Percentiles rank a stretch among this genome's conserved stretches.
Conservation (phyloP, 1,284 basidiomycete species). For the Bondarzewia mesenterica region DNA sequence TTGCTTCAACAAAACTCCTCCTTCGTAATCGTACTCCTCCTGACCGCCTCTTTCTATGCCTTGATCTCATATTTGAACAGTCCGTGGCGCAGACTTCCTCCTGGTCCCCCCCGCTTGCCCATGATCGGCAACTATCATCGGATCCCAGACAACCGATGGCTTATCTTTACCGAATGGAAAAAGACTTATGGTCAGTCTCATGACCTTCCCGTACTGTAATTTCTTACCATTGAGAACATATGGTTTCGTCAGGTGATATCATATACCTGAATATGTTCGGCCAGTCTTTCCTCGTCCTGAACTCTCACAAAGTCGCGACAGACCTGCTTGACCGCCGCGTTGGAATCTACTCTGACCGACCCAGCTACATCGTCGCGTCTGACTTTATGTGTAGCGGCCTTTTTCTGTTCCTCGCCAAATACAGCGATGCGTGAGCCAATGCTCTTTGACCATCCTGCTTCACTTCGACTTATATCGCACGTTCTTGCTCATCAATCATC, state of each 20-base stretch:
- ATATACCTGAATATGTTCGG: constrained; percentile 18
- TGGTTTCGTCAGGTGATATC: constrained; percentile 18
- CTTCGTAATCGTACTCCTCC: no score
- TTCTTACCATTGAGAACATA: neutral
- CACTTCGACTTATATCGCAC: no score
- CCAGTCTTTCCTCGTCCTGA: constrained; percentile 19
- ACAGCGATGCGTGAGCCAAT: constrained; percentile 6
- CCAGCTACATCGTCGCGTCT: constrained; percentile 11
- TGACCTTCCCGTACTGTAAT: neutral
- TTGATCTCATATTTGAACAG: neutral
- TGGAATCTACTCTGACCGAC: constrained; percentile 19
- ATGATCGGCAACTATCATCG: neutral
- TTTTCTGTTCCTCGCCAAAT: constrained; percentile 7
- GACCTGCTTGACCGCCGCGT: constrained; percentile 20
- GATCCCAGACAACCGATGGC: neutral
- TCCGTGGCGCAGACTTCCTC: constrained; percentile 1
- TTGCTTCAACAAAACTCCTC: no score
- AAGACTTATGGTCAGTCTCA: neutral
- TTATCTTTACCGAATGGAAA: neutral
- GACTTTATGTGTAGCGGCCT: constrained; percentile 12
- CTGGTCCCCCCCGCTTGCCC: constrained; percentile 1
- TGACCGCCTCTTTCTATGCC: no score
- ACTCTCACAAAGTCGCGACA: constrained; percentile 15
- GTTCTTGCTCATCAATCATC: neutral
- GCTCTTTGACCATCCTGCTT: no score